Evolutionary conservation across 164 flowering plant genomes (phyloP).

Genomic region (Chloranthus sessilifolius): DNA sequence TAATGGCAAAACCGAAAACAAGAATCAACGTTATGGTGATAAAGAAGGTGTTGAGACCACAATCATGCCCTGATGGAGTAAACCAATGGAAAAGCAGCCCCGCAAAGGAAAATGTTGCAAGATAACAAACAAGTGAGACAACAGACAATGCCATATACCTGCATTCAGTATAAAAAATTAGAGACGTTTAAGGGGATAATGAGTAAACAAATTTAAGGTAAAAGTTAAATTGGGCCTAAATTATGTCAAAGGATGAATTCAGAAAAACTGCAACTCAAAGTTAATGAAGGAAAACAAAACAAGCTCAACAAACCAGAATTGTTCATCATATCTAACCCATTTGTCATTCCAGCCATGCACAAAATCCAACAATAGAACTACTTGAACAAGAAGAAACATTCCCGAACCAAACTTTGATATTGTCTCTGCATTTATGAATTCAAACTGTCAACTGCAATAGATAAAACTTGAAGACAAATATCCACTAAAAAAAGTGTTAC

Average conservation of each 20-base stretch:
- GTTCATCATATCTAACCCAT: conserved; percentile 96
- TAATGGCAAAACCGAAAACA: conserved; percentile 63
- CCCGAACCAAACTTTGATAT: conserved; percentile 93
- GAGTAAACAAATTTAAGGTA: neutral
- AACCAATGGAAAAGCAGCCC: conserved; percentile 91
- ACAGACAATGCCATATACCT: conserved; percentile 88
- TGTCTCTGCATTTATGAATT: conserved; percentile 50
- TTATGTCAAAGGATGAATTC: neutral
- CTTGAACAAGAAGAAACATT: conserved; percentile 95
- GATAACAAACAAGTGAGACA: conserved; percentile 78
- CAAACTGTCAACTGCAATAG: neutral
- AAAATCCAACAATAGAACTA: conserved; percentile 93
- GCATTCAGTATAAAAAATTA: conserved; percentile 11
- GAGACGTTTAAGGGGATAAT: neutral
- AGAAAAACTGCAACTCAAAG: too few species aligned
- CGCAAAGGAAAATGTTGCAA: conserved; percentile 66
- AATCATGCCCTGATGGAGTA: conserved; percentile 89
- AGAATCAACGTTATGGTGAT: conserved; percentile 68
- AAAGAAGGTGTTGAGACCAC: conserved; percentile 93
- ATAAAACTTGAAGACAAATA: neutral
- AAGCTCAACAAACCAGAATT: conserved; percentile 69
- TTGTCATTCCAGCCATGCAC: conserved; percentile 96
- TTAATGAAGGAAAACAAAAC: neutral
- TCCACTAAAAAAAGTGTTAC: neutral
- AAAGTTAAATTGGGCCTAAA: neutral